A percentile compares a stretch with the other conserved stretches of the same genome.
Evolutionary conservation across 139 green algal species (phyloP).

Genomic region (Chlorella sp.): DNA sequence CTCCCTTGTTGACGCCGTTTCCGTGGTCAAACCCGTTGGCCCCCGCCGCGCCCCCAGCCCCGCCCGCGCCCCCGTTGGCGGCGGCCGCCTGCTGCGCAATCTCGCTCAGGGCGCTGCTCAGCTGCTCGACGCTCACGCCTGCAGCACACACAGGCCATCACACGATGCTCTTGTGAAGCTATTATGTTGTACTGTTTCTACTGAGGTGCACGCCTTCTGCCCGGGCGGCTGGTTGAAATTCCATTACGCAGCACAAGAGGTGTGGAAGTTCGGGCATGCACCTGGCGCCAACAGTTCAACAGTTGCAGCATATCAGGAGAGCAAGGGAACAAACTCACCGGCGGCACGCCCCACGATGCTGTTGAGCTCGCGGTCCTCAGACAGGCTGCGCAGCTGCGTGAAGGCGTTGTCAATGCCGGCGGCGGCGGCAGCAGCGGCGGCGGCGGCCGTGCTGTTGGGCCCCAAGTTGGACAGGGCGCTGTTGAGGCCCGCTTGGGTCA

Average conservation of each 20-base stretch:
- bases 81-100: too few relatives aligned
- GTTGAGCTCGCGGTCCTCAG: slow-evolving; percentile 24
- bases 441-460: not conserved
- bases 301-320: too few relatives aligned
- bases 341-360: slow-evolving; percentile 10
- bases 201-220: not conserved
- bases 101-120: not conserved
- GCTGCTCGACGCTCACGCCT: too few relatives aligned
- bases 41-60: too few relatives aligned
- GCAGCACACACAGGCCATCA: too few relatives aligned
- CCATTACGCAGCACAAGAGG: not conserved
- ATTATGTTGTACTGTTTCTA: too few relatives aligned
- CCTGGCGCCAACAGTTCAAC: too few relatives aligned
- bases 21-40: not conserved
- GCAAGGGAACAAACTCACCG: too few relatives aligned
- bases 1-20: not conserved
- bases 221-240: not conserved
- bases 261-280: too few relatives aligned
- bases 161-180: too few relatives aligned
- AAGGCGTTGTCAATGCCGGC: slow-evolving; percentile 5
- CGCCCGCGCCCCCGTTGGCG: too few relatives aligned
- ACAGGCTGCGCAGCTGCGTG: slow-evolving; percentile 25
- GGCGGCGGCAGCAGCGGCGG: not conserved
- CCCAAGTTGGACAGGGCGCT: slow-evolving; percentile 1
- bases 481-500: slow-evolving; percentile 12